A percentile compares a stretch with the other conserved stretches of the same genome.
Evolutionary conservation across 495 filamentous ascomycete genomes (phyloP).

Genomic region (Niebla homalea): DNA sequence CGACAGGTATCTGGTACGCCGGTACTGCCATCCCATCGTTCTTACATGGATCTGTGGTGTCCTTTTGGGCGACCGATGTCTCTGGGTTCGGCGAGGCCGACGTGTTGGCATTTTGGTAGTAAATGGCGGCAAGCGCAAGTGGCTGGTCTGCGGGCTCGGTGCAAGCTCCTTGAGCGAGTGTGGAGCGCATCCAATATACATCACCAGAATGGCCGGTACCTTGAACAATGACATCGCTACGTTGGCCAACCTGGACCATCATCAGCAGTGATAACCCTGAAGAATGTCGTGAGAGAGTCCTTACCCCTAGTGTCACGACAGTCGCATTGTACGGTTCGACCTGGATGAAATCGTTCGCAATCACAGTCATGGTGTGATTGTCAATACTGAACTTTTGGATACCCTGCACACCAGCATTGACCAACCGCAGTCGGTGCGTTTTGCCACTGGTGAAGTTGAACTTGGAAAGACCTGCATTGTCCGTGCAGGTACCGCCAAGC

Average conservation of each 20-base stretch:
- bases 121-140: slow-evolving; percentile 22
- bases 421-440: slow-evolving; percentile 39
- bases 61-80: slow-evolving; percentile 3
- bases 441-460: slow-evolving; percentile 32
- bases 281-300: neutral
- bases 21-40: slow-evolving; percentile 22
- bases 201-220: slow-evolving; percentile 18
- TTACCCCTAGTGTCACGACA: slow-evolving; percentile 5
- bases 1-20: slow-evolving; percentile 11
- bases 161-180: slow-evolving; percentile 8
- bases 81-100: slow-evolving; percentile 9
- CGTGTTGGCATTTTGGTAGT: slow-evolving; percentile 26
- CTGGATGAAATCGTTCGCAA: slow-evolving; percentile 30
- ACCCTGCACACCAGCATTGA: slow-evolving; percentile 39
- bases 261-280: slow-evolving; percentile 15
- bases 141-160: slow-evolving; percentile 14
- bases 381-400: slow-evolving; percentile 29
- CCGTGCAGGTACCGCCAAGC: slow-evolving; percentile 17
- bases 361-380: slow-evolving; percentile 23
- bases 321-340: slow-evolving; percentile 24
- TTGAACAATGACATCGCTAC: slow-evolving; percentile 27
- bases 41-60: slow-evolving; percentile 12
- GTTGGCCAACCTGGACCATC: slow-evolving; percentile 23
- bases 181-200: slow-evolving; percentile 27
- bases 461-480: slow-evolving; percentile 22